Conservation (phyloP, 2,329 filamentous ascomycete species). For the Nemania serpens region DNA sequence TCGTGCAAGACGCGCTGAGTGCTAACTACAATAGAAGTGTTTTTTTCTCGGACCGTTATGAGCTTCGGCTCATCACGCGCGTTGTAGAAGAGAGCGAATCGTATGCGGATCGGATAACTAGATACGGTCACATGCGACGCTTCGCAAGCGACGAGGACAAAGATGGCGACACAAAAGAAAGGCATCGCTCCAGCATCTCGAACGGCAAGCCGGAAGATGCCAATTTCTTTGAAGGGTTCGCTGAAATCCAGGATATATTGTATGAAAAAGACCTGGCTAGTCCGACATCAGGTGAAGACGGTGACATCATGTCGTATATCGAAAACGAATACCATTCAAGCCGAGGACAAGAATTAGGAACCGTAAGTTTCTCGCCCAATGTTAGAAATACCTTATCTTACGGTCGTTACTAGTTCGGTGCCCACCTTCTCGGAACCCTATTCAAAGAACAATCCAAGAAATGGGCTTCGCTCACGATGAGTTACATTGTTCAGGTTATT, state of each 20-base stretch:
- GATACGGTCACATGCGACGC: slow-evolving; percentile 36
- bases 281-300: slow-evolving; percentile 29
- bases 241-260: neutral
- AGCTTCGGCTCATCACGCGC: slow-evolving; percentile 39
- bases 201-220: no score
- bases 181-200: no score
- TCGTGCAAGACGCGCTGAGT: slow-evolving; percentile 33
- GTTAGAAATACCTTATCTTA: no score
- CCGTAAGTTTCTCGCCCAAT: slow-evolving; percentile 33
- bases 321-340: slow-evolving; percentile 47
- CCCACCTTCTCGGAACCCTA: slow-evolving; percentile 43
- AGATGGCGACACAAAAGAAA: neutral
- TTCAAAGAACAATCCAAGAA: slow-evolving; percentile 55
- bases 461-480: slow-evolving; percentile 51
- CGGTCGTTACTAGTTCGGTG: slow-evolving; percentile 27
- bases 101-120: slow-evolving; percentile 32
- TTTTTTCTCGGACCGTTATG: slow-evolving; percentile 29
- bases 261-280: neutral
- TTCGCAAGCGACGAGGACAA: neutral
- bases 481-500: slow-evolving; percentile 52
- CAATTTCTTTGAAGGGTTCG: neutral
- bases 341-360: slow-evolving; percentile 50
- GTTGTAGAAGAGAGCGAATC: slow-evolving; percentile 35
- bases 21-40: slow-evolving; percentile 33
- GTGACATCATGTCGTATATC: slow-evolving; percentile 52